Evolutionary conservation across 164 flowering plant species (phyloP).

Genomic region (Paratinospora sagittata): DNA sequence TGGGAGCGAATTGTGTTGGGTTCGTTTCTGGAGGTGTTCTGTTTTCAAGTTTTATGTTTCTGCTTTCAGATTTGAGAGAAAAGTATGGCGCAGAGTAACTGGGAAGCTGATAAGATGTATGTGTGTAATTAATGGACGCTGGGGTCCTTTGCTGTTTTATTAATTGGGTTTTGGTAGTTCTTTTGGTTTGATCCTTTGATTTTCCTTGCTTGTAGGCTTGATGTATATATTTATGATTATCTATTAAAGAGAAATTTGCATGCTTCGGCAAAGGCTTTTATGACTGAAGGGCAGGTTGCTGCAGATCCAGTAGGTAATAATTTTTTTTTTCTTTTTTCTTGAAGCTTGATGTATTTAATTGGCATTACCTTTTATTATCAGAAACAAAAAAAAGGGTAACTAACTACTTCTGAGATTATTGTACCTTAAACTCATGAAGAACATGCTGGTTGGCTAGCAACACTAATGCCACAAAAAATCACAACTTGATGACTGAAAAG

Average conservation of each 20-base stretch:
- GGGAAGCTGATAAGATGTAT: constrained; percentile 76
- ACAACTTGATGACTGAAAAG: neutral
- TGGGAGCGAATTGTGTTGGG: constrained; percentile 14
- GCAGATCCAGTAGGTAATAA: constrained; percentile 85
- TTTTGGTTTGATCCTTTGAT: neutral
- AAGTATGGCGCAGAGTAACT: constrained; percentile 58
- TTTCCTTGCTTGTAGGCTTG: constrained; percentile 50
- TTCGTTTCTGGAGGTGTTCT: neutral
- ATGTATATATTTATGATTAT: constrained; percentile 88
- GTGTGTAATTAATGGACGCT: neutral
- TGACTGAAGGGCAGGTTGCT: constrained; percentile 86
- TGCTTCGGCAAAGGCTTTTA: constrained; percentile 80
- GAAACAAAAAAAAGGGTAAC: neutral
- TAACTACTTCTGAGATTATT: too few relatives aligned
- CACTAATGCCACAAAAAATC: neutral
- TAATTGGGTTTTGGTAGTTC: neutral
- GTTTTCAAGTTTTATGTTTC: constrained; percentile 8
- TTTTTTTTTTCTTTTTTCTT: neutral
- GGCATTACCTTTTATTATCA: neutral
- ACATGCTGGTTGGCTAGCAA: neutral
- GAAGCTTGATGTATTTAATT: neutral
- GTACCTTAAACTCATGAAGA: neutral
- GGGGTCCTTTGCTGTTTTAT: neutral
- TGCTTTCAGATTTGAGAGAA: constrained; percentile 4
- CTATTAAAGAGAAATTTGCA: constrained; percentile 72